These are phyloP conservation scores for Dimargaris verticillata DNA, from an alignment of 192 early-diverging fungal genomes.

Conservation along the genomic window DNA sequence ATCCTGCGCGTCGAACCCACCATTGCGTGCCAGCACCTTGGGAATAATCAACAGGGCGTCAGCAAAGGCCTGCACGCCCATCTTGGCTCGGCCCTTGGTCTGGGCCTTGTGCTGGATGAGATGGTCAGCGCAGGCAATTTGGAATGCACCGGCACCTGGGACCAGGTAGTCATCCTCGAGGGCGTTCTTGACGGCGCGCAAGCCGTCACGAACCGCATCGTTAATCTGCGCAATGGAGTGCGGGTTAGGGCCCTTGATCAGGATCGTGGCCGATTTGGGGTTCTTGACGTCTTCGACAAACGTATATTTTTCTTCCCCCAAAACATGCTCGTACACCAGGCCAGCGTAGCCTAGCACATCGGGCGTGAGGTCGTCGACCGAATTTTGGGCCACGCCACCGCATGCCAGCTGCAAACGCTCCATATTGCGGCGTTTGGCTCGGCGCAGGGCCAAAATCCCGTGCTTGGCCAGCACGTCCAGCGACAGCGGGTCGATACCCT, in stretches of 20 bases:
- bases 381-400: constrained; percentile 92
- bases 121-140: constrained; percentile 73
- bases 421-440: constrained; percentile 99
- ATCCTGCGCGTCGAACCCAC: constrained; percentile 91
- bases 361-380: constrained; percentile 84
- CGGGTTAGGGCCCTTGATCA: constrained; percentile 89
- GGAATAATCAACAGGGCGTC: constrained; percentile 93
- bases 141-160: constrained; percentile 91
- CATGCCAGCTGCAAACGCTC: constrained; percentile 91
- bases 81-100: constrained; percentile 85
- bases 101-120: constrained; percentile 72
- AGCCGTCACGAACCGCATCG: constrained; percentile 94
- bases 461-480: constrained; percentile 94
- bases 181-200: constrained; percentile 95
- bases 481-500: constrained; percentile 96
- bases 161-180: constrained; percentile 84
- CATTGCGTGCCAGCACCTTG: constrained; percentile 89
- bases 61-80: constrained; percentile 93
- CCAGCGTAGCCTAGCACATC: constrained; percentile 81
- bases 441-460: constrained; percentile 80
- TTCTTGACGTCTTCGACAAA: constrained; percentile 92
- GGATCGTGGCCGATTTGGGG: constrained; percentile 77
- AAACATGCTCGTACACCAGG: constrained; percentile 83
- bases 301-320: constrained; percentile 98
- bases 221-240: constrained; percentile 90